phyloP scores from a whole-genome alignment of 192 early-diverging fungal genomes.

The Coemansia sp. region DNA sequence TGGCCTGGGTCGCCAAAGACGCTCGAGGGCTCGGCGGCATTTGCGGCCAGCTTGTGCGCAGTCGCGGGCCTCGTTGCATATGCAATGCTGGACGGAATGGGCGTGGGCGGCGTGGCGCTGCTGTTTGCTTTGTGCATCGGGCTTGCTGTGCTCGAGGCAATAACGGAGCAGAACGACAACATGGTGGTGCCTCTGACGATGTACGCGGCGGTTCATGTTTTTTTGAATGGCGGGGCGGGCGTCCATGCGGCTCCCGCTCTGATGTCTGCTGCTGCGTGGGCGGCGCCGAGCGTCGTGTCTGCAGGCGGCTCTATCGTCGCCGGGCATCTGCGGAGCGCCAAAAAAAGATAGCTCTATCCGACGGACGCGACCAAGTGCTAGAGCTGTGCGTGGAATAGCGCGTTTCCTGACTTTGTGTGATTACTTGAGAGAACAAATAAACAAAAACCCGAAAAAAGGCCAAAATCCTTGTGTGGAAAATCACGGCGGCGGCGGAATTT shows the following conservation, averaged over 20 bases:
- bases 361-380: too few species aligned
- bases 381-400: too few species aligned
- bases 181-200: slow-evolving; percentile 80
- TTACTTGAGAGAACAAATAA: too few species aligned
- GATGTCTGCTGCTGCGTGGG: neutral
- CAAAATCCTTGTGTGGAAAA: too few species aligned
- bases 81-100: slow-evolving; percentile 16
- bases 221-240: neutral
- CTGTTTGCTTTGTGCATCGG: slow-evolving; percentile 22
- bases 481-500: too few species aligned
- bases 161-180: slow-evolving; percentile 95
- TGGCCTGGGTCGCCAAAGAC: slow-evolving; percentile 82
- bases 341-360: neutral
- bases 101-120: slow-evolving; percentile 28
- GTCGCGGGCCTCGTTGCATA: slow-evolving; percentile 15
- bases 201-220: slow-evolving; percentile 39
- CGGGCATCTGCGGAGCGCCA: neutral
- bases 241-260: neutral
- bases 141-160: slow-evolving; percentile 74
- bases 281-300: neutral
- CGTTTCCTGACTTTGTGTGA: too few species aligned
- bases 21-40: slow-evolving; percentile 82
- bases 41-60: slow-evolving; percentile 62
- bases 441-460: too few species aligned
- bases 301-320: too few species aligned